Percentiles rank a stretch among this genome's conserved stretches.
These are phyloP conservation scores for Elsinoe perseae DNA, from an alignment of 2,329 filamentous ascomycete species.

Conservation along the genomic window DNA sequence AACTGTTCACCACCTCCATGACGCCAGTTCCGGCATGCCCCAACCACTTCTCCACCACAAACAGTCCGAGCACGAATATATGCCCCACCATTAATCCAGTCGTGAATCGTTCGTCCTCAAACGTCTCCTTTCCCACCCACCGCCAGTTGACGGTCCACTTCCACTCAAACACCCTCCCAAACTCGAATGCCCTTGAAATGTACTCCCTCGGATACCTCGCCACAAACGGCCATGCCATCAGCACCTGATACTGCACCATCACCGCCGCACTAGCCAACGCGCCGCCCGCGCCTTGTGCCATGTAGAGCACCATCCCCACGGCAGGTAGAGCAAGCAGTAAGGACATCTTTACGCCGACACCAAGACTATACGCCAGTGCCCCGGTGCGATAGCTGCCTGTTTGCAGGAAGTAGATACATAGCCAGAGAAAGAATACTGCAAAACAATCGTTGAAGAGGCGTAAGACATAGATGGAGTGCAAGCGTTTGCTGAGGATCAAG, in stretches of 20 bases:
- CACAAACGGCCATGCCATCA: slow-evolving; percentile 61
- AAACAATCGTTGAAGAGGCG: slow-evolving; percentile 95
- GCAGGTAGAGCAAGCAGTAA: slow-evolving; percentile 75
- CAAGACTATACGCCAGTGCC: slow-evolving; percentile 64
- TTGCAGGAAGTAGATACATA: slow-evolving; percentile 72
- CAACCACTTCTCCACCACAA: slow-evolving; percentile 63
- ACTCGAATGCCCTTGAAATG: slow-evolving; percentile 74
- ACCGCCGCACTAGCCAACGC: slow-evolving; percentile 62
- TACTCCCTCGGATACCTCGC: slow-evolving; percentile 61
- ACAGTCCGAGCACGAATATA: slow-evolving; percentile 55
- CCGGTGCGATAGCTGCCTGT: slow-evolving; percentile 65
- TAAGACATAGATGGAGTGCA: slow-evolving; percentile 89
- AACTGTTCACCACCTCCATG: slow-evolving; percentile 45
- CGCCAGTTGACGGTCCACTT: slow-evolving; percentile 99
- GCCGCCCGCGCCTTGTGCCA: slow-evolving; percentile 59
- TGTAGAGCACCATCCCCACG: slow-evolving; percentile 65
- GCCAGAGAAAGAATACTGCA: slow-evolving; percentile 74
- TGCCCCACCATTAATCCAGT: slow-evolving; percentile 59
- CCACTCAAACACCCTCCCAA: slow-evolving; percentile 85
- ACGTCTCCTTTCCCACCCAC: slow-evolving; percentile 76
- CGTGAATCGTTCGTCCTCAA: slow-evolving; percentile 66
- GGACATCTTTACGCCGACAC: slow-evolving; percentile 92
- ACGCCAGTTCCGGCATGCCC: slow-evolving; percentile 56
- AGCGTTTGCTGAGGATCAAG: slow-evolving; percentile 77
- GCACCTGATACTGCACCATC: slow-evolving; percentile 67